Evolutionary conservation across 352 stramenopile species (phyloP), one percentile per base, ranked within the genome.

Genomic region (Phytopythium aichiense): DNA sequence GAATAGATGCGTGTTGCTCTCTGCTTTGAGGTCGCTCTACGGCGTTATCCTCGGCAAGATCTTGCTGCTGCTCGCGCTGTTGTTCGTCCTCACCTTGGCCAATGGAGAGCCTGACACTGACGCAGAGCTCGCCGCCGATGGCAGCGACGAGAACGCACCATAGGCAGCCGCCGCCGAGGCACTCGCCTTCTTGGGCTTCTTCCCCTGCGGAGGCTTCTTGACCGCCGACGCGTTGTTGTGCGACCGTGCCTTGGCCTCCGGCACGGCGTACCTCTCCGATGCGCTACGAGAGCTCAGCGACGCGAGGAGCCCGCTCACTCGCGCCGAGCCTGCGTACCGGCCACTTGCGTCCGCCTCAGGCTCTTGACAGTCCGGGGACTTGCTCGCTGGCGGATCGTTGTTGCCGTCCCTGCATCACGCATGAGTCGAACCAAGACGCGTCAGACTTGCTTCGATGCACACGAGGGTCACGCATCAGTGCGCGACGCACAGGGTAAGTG

Each of bases 401-500:
- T 50, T 59, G 31, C 42, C 52, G 38, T 64, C 60, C 15, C 46
- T 58, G 30, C 72, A 46, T 25, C 61, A 74, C 16, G 52, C 13
- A 35, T 2, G 0, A 31, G 7, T 35, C 23, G 15, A 33, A 31
- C 7, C 25, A 35, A 18, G 23, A 52, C 22, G 45, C 48, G 25
- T 56, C 11, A 58, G 42, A 23, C 18, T 23, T 16, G 22, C 18
- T 49, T 9, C 42, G 6, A 25, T 4, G 4, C n/a, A 49, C 20
- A 8, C 0, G 7, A 49, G n/a, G n/a, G 31, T 9, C 20, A 42
- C 33, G n/a, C 43, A 45, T 37, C 4, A 50, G 18, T 5, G 0
- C 33, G 20, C n/a, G 8, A 67, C 73, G 40, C 63, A 89, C 79
- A 74, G 65, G 2, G 77, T 63, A 0, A 89, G 61, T 20, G 84